Evolutionary conservation across 225 moss, liverwort and hornwort species (phyloP), one percentile per base, ranked within the genome.

Genomic region (Marchantia paleacea): DNA sequence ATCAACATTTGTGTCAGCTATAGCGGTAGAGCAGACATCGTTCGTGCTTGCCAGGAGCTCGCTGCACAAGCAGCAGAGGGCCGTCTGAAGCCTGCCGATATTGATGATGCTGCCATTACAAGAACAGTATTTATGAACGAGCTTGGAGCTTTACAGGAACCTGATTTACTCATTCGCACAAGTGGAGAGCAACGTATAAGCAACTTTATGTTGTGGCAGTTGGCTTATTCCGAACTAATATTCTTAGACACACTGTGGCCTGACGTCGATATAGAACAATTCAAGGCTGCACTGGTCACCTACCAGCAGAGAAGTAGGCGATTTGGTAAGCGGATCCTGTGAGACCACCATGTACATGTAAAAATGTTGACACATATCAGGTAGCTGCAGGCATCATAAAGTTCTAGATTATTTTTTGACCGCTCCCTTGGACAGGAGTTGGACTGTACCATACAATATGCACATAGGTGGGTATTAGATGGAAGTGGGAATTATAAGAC

Each of bases 131-230:
- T 84, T 75, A 89, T 94, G 20, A 93, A 91, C 84, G 92, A 94
- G 88, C 83, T 93, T 69, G 95, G 93, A 58, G 89, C 91, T 54
- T 86, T 90, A 0, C 90, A 86, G 81, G 85, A 97, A 72, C 97
- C 95, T 64, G 97, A 97, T 81, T 84, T 95, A 78, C 86, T 97
- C 76, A 95, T 97, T 73, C 90, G 97, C 54, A 95, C 97, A 51
- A 95, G 97, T 80, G 97, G 97, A 78, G 97, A 97, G 90, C 93
- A 95, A 77, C 89, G 97, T 63, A 87, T 97, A 11, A 97, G 97
- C 81, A 97, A 97, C 83, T 97, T 97, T 52, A 84, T 97, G 61
- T 89, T 95, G 75, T 97, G 97, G 97, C 93, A 97, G 82, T 82
- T 90, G 54, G 97, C 97, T 20, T 97, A 97, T 71, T 85, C 93